Evolutionary conservation across 306 rosid genomes (phyloP), one percentile per base, ranked within the genome.

Genomic region (Hippophae rhamnoides): DNA sequence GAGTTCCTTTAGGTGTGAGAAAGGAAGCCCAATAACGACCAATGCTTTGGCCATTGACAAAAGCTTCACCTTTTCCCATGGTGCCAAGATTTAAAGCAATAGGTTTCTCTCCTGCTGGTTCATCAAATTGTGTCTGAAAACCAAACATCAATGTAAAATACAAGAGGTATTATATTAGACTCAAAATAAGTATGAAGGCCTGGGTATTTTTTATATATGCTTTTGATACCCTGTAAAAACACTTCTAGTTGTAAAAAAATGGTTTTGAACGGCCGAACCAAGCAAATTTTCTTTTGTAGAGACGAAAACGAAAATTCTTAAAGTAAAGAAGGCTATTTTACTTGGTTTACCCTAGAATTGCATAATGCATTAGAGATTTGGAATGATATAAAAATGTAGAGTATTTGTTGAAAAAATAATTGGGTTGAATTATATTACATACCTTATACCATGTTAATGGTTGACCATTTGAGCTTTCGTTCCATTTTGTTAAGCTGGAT

Each of bases 361-460:
- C 38, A 31, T 31, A 31, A 31, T 31, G 38, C 38, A 31, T 31
- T 4, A 31, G 38, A 2, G 38, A 31, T 31, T 31, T 31, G 38
- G 38, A 31, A 31, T 31, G 38, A 31, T 31, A 31, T 31, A 31
- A 31, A 2, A 31, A 2, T 31, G 38, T 31, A 31, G 38, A 31
- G 38, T 31, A 46, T 46, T 8, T 49, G 23, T 13, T 8, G 53
- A 18, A 49, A 13, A 2, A 64, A 40, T 13, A 9, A 58, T 51
- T 12, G 3, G 13, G 41, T 63, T 51, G n/a, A 47, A 43, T 11
- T 38, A 46, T 41, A 49, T 13, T 25, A 12, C 62, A 14, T 81
- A 92, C 98, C 98, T 78, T 71, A 41, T 85, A 92, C 98, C 98
- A 92, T 45, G 85, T 79, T 59, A 88, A 86, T 69, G 86, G 83